A percentile compares a stretch with the other conserved stretches of the same genome.
These are phyloP conservation scores for Nakazawaea ernobii DNA, from an alignment of 805 yeast species.

Conservation along the genomic window DNA sequence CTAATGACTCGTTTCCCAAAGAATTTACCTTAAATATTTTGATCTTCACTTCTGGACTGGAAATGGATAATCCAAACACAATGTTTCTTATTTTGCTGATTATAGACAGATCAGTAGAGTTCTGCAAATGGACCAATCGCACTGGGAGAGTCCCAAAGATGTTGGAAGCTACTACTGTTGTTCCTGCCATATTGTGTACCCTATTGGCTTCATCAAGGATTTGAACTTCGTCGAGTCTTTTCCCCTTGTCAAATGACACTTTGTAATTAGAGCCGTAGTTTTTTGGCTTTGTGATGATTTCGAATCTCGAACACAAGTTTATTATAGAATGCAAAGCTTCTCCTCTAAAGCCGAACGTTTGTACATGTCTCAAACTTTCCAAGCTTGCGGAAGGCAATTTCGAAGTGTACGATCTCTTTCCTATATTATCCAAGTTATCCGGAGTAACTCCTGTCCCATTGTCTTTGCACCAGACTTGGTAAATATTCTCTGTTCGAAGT, in stretches of 20 bases:
- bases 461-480: conserved; percentile 44
- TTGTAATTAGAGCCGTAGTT: conserved; percentile 25
- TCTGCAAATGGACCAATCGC: conserved; percentile 25
- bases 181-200: conserved; percentile 24
- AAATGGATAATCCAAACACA: conserved; percentile 25
- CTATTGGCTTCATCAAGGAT: background rate
- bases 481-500: conserved; percentile 21
- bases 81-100: conserved; percentile 24
- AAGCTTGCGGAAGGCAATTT: conserved; percentile 30
- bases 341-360: conserved; percentile 67
- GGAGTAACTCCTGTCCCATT: conserved; percentile 66
- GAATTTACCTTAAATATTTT: conserved; percentile 11
- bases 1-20: background rate
- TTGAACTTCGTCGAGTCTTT: conserved; percentile 1
- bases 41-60: conserved; percentile 19
- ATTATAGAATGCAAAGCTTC: conserved; percentile 57
- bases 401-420: conserved; percentile 48
- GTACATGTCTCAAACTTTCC: conserved; percentile 30
- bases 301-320: conserved; percentile 36
- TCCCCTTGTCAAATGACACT: conserved; percentile 15
- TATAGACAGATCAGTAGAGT: conserved; percentile 17
- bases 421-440: conserved; percentile 41
- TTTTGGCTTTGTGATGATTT: conserved; percentile 39
- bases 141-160: conserved; percentile 41
- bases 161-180: conserved; percentile 30